A percentile compares a stretch with the other conserved stretches of the same genome.
Evolutionary conservation across 2,329 filamentous ascomycete species (phyloP).

Genomic region (Fusarium concolor): DNA sequence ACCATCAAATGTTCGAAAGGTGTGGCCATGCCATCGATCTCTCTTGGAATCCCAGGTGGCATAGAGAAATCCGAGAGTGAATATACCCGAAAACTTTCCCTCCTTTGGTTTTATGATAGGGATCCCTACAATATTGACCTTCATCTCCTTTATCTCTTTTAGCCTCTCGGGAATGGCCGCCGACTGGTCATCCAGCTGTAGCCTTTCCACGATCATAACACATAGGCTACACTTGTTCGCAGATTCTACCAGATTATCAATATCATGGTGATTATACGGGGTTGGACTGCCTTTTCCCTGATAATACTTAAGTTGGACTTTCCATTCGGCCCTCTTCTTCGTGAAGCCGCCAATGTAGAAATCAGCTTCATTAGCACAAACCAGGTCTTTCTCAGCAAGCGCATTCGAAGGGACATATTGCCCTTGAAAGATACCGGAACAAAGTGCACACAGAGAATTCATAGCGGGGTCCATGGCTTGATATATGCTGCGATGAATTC

Average conservation of each 20-base stretch:
- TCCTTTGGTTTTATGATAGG: constrained; percentile 5
- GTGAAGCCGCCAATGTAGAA: not conserved
- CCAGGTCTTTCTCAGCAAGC: constrained; percentile 5
- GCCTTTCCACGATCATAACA: constrained; percentile 27
- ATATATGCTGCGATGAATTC: not conserved
- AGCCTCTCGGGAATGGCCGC: not conserved
- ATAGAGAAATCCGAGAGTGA: constrained; percentile 16
- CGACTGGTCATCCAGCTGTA: constrained; percentile 4
- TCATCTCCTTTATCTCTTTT: not conserved
- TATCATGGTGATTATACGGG: constrained; percentile 21
- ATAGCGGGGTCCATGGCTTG: not conserved
- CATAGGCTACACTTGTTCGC: constrained; percentile 26
- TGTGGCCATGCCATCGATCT: too few relatives aligned
- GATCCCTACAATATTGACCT: constrained; percentile 6
- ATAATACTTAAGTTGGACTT: constrained; percentile 7
- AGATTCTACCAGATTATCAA: constrained; percentile 8
- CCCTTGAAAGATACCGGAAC: constrained; percentile 25
- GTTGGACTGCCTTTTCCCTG: not conserved
- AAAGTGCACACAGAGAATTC: constrained; percentile 10
- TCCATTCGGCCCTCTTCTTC: not conserved
- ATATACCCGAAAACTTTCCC: not conserved
- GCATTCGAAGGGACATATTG: constrained; percentile 8
- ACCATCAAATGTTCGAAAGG: too few relatives aligned
- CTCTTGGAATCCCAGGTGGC: not conserved
- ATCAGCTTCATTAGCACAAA: not conserved